These are phyloP conservation scores for Pedinophyceae sp. DNA, from an alignment of 139 green algal genomes.

Conservation along the genomic window DNA sequence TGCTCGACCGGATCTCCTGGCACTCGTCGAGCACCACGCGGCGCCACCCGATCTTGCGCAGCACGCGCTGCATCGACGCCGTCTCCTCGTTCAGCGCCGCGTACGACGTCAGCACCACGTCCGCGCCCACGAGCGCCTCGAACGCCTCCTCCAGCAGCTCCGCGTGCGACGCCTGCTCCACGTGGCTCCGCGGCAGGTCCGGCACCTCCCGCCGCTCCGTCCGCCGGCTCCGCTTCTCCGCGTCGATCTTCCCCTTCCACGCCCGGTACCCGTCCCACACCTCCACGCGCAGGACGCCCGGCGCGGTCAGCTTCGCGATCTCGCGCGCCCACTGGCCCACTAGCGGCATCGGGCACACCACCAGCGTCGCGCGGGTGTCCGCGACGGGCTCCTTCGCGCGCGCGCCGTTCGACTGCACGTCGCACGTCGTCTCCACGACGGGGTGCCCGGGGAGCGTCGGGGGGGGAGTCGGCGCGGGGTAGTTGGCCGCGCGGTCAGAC, in stretches of 20 bases:
- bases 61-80: background rate
- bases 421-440: background rate
- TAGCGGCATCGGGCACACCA: background rate
- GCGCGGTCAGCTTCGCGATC: background rate
- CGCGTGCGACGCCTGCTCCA: background rate
- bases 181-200: background rate
- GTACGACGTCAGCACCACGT: background rate
- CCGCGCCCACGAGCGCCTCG: background rate
- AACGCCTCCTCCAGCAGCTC: background rate
- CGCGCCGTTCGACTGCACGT: background rate
- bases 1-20: background rate
- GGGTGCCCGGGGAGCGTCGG: too few species aligned
- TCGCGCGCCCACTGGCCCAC: background rate
- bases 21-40: slow-evolving; percentile 2
- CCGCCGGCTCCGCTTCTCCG: too few species aligned
- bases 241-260: too few species aligned
- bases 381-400: background rate
- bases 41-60: background rate
- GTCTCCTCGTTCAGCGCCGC: background rate
- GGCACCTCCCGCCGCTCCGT: background rate
- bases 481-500: background rate
- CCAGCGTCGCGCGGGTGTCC: background rate
- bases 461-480: background rate
- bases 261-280: too few species aligned
- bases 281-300: too few species aligned